A percentile compares a stretch with the other conserved stretches of the same genome.
phyloP scores from a whole-genome alignment of 805 yeast species.

The Pichia paraexigua region DNA sequence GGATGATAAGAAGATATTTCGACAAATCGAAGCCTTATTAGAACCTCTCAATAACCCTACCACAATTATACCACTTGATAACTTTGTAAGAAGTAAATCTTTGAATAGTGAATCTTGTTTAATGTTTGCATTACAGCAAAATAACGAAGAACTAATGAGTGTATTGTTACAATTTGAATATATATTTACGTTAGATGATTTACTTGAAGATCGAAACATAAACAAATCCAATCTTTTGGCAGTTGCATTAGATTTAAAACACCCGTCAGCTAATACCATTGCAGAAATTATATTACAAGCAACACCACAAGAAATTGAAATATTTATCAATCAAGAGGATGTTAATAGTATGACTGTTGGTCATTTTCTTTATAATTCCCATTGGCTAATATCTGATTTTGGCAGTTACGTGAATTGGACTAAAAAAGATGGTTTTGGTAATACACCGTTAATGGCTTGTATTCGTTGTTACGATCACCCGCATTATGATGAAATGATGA shows the following conservation, averaged over 20 bases:
- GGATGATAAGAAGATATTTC: slow-evolving; percentile 12
- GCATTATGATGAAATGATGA: slow-evolving; percentile 44
- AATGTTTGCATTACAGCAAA: slow-evolving; percentile 49
- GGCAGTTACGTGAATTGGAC: slow-evolving; percentile 68
- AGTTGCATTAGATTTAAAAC: slow-evolving; percentile 51
- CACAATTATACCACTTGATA: slow-evolving; percentile 12
- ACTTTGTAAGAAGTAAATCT: slow-evolving; percentile 32
- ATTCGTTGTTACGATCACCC: slow-evolving; percentile 77
- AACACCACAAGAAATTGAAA: slow-evolving; percentile 37
- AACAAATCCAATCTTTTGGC: slow-evolving; percentile 50
- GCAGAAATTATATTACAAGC: slow-evolving; percentile 34
- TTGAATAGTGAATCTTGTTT: slow-evolving; percentile 64
- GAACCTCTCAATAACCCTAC: slow-evolving; percentile 10
- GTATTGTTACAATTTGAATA: slow-evolving; percentile 37
- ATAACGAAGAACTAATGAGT: slow-evolving; percentile 37
- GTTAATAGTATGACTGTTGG: slow-evolving; percentile 53
- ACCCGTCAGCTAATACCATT: slow-evolving; percentile 30
- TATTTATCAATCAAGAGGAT: slow-evolving; percentile 47
- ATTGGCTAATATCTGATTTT: slow-evolving; percentile 40
- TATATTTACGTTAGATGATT: slow-evolving; percentile 56
- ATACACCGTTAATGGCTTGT: slow-evolving; percentile 71
- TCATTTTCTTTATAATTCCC: slow-evolving; percentile 60
- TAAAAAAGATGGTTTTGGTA: slow-evolving; percentile 50
- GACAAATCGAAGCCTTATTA: slow-evolving; percentile 12
- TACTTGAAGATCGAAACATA: slow-evolving; percentile 54